Evolutionary conservation across 2,329 filamentous ascomycete genomes (phyloP).

Genomic region (Pyricularia pennisetigena): DNA sequence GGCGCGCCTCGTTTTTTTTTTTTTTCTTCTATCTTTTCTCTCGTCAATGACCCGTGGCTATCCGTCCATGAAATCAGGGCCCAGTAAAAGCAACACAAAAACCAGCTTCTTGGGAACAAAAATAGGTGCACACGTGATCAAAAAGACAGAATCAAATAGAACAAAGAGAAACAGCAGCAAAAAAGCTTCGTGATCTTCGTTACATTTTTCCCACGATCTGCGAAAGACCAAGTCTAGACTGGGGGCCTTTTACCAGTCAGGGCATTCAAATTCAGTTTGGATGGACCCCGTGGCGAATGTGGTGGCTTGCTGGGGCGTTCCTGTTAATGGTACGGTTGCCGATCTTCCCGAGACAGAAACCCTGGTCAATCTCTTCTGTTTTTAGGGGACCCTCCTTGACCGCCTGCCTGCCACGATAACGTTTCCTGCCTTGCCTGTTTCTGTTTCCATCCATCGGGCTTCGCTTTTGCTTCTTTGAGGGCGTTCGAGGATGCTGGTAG

Average conservation of each 20-base stretch:
- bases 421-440: background rate
- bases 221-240: background rate
- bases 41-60: background rate
- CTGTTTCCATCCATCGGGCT: background rate
- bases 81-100: background rate
- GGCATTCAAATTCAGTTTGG: background rate
- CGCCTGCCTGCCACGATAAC: background rate
- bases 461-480: background rate
- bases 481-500: background rate
- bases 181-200: background rate
- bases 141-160: background rate
- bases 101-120: background rate
- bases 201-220: background rate
- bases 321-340: background rate
- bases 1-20: background rate
- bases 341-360: background rate
- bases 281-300: background rate
- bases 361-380: background rate
- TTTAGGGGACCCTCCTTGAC: background rate
- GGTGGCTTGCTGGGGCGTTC: background rate
- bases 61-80: background rate
- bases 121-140: background rate
- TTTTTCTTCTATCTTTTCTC: background rate
- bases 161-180: background rate
- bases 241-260: background rate